Evolutionary conservation across 768 basidiomycete genomes (phyloP).

Genomic region (Coprinellus micaceus): DNA sequence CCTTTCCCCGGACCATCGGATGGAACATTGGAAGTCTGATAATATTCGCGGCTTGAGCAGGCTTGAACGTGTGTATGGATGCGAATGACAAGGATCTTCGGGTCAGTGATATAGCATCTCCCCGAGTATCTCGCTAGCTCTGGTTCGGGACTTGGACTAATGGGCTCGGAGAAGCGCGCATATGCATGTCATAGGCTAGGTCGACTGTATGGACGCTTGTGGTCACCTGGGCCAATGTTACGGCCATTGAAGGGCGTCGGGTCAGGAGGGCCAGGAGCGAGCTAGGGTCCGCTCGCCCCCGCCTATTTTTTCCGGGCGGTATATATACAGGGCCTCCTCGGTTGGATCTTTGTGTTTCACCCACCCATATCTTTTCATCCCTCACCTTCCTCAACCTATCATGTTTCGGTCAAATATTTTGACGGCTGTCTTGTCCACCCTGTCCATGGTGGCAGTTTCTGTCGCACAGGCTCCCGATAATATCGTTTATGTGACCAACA

Average conservation of each 20-base stretch:
- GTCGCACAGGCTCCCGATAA: conserved; percentile 43
- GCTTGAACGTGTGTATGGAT: too few species aligned
- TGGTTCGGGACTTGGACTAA: background rate
- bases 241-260: background rate
- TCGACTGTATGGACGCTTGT: background rate
- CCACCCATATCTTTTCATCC: too few species aligned
- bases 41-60: background rate
- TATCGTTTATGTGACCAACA: conserved; percentile 46
- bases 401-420: too few species aligned
- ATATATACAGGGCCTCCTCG: too few species aligned
- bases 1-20: background rate
- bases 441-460: background rate
- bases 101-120: conserved; percentile 1
- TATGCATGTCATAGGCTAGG: background rate
- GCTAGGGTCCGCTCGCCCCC: too few species aligned
- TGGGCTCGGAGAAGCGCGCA: conserved; percentile 1
- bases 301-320: too few species aligned
- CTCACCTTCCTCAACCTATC: too few species aligned
- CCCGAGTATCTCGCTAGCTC: background rate
- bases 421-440: background rate
- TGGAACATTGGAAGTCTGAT: background rate
- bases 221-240: background rate
- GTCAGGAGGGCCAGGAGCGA: too few species aligned
- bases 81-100: conserved; percentile 3
- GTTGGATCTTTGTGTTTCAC: too few species aligned